Conservation (phyloP, 2,329 filamentous ascomycete species). For the Ceratocystis smalleyi region DNA sequence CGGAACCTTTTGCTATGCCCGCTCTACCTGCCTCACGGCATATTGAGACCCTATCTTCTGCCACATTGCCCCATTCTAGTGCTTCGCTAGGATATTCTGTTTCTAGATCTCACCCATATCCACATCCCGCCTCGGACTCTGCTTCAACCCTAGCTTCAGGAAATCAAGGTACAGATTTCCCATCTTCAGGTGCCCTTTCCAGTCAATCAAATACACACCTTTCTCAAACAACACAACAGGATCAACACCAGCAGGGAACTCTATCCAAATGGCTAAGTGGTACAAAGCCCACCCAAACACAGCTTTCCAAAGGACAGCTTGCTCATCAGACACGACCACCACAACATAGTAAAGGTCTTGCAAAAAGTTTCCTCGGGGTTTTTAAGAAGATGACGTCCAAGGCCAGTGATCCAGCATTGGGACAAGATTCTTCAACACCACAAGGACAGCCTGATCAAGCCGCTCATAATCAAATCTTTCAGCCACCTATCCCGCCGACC, state of each 20-base stretch:
- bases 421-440: neutral
- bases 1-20: neutral
- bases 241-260: neutral
- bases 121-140: no score
- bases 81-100: neutral
- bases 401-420: neutral
- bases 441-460: neutral
- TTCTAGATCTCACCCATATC: neutral
- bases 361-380: neutral
- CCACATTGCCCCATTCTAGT: neutral
- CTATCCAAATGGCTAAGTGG: neutral
- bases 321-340: neutral
- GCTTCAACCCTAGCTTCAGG: neutral
- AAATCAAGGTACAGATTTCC: neutral
- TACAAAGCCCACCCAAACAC: neutral
- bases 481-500: neutral
- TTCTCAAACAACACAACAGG: neutral
- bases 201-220: neutral
- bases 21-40: neutral
- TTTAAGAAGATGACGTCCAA: neutral
- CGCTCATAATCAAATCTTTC: neutral
- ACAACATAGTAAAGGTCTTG: neutral
- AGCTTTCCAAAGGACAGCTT: neutral
- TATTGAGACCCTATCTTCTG: constrained; percentile 1
- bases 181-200: neutral